phyloP scores from a whole-genome alignment of 2,329 filamentous ascomycete species.

The Rhinocladiella similis region DNA sequence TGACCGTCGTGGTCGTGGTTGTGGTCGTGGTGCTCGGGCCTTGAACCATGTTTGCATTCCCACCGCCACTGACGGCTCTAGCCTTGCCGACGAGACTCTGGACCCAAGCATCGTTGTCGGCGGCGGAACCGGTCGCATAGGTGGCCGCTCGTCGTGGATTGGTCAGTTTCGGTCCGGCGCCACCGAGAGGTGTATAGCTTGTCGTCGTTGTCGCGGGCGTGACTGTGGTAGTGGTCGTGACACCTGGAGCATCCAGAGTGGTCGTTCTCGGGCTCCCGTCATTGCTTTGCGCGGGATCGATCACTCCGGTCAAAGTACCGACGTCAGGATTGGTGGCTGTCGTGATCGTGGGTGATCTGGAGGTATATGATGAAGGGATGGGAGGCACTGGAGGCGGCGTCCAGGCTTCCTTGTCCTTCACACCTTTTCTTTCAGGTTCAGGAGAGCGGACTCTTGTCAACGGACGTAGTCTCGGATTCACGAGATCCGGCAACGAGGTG shows the following conservation, averaged over 20 bases:
- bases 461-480: constrained; percentile 7
- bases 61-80: constrained; percentile 32
- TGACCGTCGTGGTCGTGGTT: constrained; percentile 18
- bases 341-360: constrained; percentile 12
- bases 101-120: constrained; percentile 49
- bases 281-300: background rate
- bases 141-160: constrained; percentile 41
- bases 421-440: constrained; percentile 6
- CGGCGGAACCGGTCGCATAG: constrained; percentile 38
- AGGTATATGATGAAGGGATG: constrained; percentile 21
- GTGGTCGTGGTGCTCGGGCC: constrained; percentile 23
- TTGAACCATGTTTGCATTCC: constrained; percentile 12
- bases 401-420: constrained; percentile 5
- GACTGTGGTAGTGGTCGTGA: constrained; percentile 21
- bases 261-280: constrained; percentile 1
- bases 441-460: constrained; percentile 7
- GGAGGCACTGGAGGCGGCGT: constrained; percentile 26
- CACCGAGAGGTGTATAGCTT: constrained; percentile 43
- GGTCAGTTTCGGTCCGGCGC: constrained; percentile 46
- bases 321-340: constrained; percentile 8
- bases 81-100: constrained; percentile 48
- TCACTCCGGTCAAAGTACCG: background rate
- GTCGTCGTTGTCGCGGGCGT: constrained; percentile 20
- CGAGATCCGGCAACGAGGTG: constrained; percentile 3
- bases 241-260: constrained; percentile 8